Conservation (phyloP, 1,139 yeast genomes). For the Pichia sp. region DNA sequence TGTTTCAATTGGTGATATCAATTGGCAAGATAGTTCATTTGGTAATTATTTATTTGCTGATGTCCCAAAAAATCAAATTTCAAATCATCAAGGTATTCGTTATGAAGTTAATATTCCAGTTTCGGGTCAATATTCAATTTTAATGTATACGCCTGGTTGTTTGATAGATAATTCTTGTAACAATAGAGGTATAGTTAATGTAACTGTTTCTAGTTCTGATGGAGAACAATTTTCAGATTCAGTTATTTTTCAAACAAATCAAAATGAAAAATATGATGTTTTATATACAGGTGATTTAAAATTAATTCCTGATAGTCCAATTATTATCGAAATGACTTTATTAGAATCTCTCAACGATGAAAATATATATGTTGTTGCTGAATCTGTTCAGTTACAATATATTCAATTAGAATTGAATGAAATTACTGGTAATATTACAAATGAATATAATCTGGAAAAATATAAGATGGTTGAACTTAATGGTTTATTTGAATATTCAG, state of each 20-base stretch:
- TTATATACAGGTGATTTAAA: slow-evolving; percentile 58
- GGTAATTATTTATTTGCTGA: slow-evolving; percentile 34
- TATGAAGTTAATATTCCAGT: slow-evolving; percentile 67
- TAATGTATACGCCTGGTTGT: slow-evolving; percentile 87
- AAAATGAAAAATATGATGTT: slow-evolving; percentile 72
- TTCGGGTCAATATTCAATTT: slow-evolving; percentile 69
- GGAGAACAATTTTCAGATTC: slow-evolving; percentile 38
- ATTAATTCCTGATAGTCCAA: slow-evolving; percentile 23
- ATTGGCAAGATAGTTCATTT: slow-evolving; percentile 30
- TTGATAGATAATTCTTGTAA: slow-evolving; percentile 58
- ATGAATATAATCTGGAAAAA: slow-evolving; percentile 1
- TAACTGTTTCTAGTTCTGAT: slow-evolving; percentile 47
- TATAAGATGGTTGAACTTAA: slow-evolving; percentile 35
- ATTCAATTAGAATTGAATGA: slow-evolving; percentile 50
- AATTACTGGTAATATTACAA: slow-evolving; percentile 34
- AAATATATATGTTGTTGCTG: slow-evolving; percentile 54
- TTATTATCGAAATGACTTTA: slow-evolving; percentile 22
- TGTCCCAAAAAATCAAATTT: slow-evolving; percentile 29
- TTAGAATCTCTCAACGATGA: slow-evolving; percentile 16
- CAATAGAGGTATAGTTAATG: slow-evolving; percentile 72
- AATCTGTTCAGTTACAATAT: slow-evolving; percentile 61
- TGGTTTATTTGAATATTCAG: slow-evolving; percentile 78
- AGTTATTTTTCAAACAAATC: slow-evolving; percentile 71
- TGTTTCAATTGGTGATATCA: slow-evolving; percentile 19
- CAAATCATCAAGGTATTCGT: slow-evolving; percentile 41